These are phyloP conservation scores for Colletotrichum lindemuthianum DNA, from an alignment of 2,329 filamentous ascomycete genomes.

Conservation along the genomic window DNA sequence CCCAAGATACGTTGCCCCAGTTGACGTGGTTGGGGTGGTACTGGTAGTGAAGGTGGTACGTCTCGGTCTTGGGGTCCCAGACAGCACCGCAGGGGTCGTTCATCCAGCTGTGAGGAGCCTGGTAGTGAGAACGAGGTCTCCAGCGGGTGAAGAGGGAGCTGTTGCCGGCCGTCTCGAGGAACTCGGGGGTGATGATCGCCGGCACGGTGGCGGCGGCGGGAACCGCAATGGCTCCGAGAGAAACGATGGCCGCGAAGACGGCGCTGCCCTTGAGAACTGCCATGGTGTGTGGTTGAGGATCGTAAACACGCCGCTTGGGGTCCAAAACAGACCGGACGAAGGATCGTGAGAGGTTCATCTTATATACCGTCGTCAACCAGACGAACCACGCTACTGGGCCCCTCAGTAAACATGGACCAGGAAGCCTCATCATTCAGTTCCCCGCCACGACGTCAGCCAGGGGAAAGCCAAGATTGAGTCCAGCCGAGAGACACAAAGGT, in stretches of 20 bases:
- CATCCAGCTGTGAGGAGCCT: slow-evolving; percentile 62
- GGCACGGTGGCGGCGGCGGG: slow-evolving; percentile 20
- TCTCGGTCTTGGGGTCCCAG: slow-evolving; percentile 60
- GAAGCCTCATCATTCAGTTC: slow-evolving; percentile 6
- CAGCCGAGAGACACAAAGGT: slow-evolving; percentile 18
- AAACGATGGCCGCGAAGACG: slow-evolving; percentile 35
- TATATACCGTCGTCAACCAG: slow-evolving; percentile 17
- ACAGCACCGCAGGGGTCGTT: slow-evolving; percentile 76
- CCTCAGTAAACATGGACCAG: neutral
- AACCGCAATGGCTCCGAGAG: slow-evolving; percentile 28
- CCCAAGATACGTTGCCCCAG: slow-evolving; percentile 73
- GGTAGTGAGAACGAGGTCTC: slow-evolving; percentile 54
- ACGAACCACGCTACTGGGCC: slow-evolving; percentile 1
- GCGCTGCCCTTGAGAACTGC: slow-evolving; percentile 30
- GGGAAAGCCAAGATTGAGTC: slow-evolving; percentile 25
- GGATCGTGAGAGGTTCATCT: slow-evolving; percentile 20
- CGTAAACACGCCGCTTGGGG: slow-evolving; percentile 19
- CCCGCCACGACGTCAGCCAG: slow-evolving; percentile 31
- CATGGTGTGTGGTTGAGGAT: slow-evolving; percentile 24
- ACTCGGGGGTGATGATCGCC: slow-evolving; percentile 28
- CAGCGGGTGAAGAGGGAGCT: slow-evolving; percentile 37
- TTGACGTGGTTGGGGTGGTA: slow-evolving; percentile 54
- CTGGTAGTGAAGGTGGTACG: slow-evolving; percentile 74
- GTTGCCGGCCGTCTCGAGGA: slow-evolving; percentile 30
- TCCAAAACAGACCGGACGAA: neutral